Conservation (phyloP, 257 asterid species). For the Scutellaria minor region DNA sequence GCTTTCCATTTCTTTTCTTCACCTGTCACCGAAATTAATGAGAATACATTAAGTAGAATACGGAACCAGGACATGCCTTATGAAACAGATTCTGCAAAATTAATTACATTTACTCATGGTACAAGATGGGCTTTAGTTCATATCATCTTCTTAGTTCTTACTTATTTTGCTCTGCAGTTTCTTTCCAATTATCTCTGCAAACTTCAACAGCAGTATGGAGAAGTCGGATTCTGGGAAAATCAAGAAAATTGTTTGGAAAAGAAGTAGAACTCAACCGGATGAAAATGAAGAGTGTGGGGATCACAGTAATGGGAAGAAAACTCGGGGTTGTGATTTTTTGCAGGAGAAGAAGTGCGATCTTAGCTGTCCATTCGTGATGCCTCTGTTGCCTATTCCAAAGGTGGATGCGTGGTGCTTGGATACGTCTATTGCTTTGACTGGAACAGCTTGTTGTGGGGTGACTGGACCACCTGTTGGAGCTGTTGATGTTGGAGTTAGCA, state of each 20-base stretch:
- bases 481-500: slow-evolving; percentile 64
- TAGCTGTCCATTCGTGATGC: slow-evolving; percentile 46
- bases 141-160: no score
- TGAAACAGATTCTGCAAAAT: no score
- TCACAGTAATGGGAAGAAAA: slow-evolving; percentile 30
- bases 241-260: slow-evolving; percentile 33
- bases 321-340: slow-evolving; percentile 33
- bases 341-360: slow-evolving; percentile 21
- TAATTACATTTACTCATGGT: no score
- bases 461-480: slow-evolving; percentile 73
- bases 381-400: slow-evolving; percentile 55
- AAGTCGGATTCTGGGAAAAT: slow-evolving; percentile 34
- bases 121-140: no score
- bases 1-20: no score
- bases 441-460: slow-evolving; percentile 55
- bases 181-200: background rate
- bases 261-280: slow-evolving; percentile 30
- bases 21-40: no score
- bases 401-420: slow-evolving; percentile 43
- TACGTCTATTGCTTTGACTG: slow-evolving; percentile 47
- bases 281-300: slow-evolving; percentile 23
- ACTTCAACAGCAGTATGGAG: slow-evolving; percentile 43
- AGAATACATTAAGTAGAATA: no score
- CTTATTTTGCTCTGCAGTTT: no score
- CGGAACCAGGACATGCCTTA: no score